phyloP scores from a whole-genome alignment of 192 early-diverging fungal species.

The Podila verticillata region DNA sequence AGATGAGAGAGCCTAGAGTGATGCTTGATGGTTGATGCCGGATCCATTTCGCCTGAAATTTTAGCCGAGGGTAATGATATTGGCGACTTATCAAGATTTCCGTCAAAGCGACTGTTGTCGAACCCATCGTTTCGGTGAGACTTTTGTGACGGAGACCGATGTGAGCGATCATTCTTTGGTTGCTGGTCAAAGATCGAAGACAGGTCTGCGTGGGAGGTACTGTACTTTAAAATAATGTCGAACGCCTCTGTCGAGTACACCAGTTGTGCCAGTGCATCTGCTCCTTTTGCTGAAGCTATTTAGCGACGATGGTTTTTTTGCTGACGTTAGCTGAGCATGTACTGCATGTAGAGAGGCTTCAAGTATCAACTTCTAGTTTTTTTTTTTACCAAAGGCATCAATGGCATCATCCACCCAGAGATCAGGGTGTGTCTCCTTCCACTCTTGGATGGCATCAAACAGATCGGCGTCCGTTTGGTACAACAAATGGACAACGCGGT shows the following conservation, averaged over 20 bases:
- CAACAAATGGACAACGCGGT: constrained; percentile 33
- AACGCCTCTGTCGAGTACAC: constrained; percentile 47
- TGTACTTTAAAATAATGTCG: constrained; percentile 34
- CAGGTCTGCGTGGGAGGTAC: constrained; percentile 14
- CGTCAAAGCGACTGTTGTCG: no score
- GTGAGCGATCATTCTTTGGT: constrained; percentile 1
- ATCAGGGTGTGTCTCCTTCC: constrained; percentile 28
- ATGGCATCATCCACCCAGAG: constrained; percentile 39
- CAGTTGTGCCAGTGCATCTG: constrained; percentile 34
- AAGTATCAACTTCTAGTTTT: no score
- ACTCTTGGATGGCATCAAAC: constrained; percentile 40
- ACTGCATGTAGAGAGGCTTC: no score
- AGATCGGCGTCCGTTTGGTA: constrained; percentile 28
- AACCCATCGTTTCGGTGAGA: not conserved
- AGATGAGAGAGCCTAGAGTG: constrained; percentile 8
- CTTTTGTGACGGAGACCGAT: not conserved
- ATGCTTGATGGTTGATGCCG: not conserved
- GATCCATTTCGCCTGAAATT: no score
- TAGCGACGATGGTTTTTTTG: no score
- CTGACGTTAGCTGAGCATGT: no score
- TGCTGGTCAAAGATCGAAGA: constrained; percentile 13
- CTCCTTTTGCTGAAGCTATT: constrained; percentile 19
- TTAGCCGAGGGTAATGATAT: not conserved
- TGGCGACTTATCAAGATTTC: no score
- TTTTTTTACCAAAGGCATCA: constrained; percentile 31